These are phyloP conservation scores for Penicillium oxalicum DNA, from an alignment of 2,329 filamentous ascomycete genomes.

Conservation along the genomic window DNA sequence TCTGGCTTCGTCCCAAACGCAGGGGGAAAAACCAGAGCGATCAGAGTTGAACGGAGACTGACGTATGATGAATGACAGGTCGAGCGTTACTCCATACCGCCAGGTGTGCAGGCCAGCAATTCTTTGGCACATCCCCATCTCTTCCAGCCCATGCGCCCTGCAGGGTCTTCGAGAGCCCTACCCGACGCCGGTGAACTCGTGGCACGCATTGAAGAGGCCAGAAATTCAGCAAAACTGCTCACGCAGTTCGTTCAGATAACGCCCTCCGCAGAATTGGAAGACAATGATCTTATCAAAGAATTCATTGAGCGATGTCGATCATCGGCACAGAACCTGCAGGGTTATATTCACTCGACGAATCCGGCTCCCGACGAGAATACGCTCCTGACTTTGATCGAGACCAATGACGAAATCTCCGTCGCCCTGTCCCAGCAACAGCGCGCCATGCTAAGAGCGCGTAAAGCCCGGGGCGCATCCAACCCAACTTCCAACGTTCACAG, in stretches of 20 bases:
- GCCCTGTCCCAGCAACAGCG: constrained; percentile 80
- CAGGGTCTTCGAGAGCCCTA: constrained; percentile 15
- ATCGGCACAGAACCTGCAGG: constrained; percentile 74
- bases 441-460: constrained; percentile 58
- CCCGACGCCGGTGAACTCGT: constrained; percentile 72
- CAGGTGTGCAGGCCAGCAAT: not conserved
- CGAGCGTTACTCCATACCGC: constrained; percentile 6
- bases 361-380: constrained; percentile 87
- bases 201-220: constrained; percentile 80
- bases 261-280: constrained; percentile 64
- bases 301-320: constrained; percentile 80
- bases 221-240: constrained; percentile 85
- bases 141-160: not conserved
- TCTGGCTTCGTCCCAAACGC: not conserved
- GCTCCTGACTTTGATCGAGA: constrained; percentile 87
- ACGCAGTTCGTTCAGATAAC: constrained; percentile 86
- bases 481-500: constrained; percentile 11
- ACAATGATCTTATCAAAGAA: constrained; percentile 86
- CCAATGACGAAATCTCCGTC: constrained; percentile 81
- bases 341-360: constrained; percentile 73
- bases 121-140: not conserved
- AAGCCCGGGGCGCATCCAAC: constrained; percentile 23
- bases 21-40: not conserved
- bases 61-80: not conserved
- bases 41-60: not conserved